Conservation (phyloP, 2,329 filamentous ascomycete species). For the Bipolaris bicolor region DNA sequence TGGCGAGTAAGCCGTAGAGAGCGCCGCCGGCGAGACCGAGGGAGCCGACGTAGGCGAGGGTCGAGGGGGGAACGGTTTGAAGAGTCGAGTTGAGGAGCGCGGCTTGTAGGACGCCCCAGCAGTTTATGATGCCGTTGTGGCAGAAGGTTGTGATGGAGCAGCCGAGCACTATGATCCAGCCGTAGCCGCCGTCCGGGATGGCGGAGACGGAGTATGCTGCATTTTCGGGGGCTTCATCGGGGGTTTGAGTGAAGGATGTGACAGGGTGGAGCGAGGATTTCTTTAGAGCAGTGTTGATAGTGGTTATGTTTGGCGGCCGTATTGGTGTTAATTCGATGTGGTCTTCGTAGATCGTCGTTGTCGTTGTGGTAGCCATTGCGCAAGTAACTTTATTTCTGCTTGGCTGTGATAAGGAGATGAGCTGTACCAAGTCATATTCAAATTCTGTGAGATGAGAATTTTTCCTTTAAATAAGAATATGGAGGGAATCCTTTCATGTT, state of each 20-base stretch:
- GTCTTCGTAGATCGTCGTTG: neutral
- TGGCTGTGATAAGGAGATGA: neutral
- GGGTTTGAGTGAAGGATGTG: neutral
- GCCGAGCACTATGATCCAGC: conserved; percentile 61
- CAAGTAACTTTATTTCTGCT: too few relatives aligned
- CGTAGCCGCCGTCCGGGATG: conserved; percentile 62
- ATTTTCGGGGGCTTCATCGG: conserved; percentile 20
- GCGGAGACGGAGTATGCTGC: conserved; percentile 28
- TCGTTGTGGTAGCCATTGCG: neutral
- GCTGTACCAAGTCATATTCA: neutral
- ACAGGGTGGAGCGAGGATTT: neutral
- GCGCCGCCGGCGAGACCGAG: conserved; percentile 59
- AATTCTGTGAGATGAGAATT: neutral
- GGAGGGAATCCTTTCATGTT: neutral
- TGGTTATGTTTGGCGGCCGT: neutral
- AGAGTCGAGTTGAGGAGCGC: conserved; percentile 60
- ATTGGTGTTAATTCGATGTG: neutral
- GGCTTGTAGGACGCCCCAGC: conserved; percentile 67
- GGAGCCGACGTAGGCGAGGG: conserved; percentile 65
- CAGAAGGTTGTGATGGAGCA: conserved; percentile 60
- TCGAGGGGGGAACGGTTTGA: conserved; percentile 54
- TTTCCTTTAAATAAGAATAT: neutral
- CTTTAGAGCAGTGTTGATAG: too few relatives aligned
- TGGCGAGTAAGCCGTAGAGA: conserved; percentile 59
- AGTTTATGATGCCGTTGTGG: conserved; percentile 61